phyloP scores from a whole-genome alignment of 495 filamentous ascomycete species.

The Aspergillus homomorphus region DNA sequence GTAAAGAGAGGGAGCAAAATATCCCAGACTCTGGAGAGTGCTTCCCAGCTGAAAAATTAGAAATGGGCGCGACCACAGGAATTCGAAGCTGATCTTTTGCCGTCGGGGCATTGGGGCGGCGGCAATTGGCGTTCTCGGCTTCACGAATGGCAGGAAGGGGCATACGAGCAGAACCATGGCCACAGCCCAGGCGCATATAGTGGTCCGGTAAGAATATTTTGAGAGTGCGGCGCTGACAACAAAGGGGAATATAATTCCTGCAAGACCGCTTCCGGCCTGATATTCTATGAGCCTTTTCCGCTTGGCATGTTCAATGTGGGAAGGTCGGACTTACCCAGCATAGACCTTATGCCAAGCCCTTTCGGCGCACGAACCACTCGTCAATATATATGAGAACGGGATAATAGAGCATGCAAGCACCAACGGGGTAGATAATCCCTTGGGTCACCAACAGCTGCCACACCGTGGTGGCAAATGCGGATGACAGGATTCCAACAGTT shows the following conservation, averaged over 20 bases:
- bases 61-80: conserved; percentile 46
- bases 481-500: conserved; percentile 35
- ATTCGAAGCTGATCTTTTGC: conserved; percentile 35
- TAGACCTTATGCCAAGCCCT: conserved; percentile 49
- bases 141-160: conserved; percentile 54
- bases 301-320: too few relatives aligned
- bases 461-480: conserved; percentile 44
- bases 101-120: conserved; percentile 8
- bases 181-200: conserved; percentile 45
- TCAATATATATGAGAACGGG: conserved; percentile 49
- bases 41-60: conserved; percentile 51
- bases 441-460: conserved; percentile 49
- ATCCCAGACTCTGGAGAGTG: conserved; percentile 55
- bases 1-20: conserved; percentile 57
- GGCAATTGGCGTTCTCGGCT: conserved; percentile 51
- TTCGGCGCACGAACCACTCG: conserved; percentile 52
- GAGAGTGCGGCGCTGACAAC: conserved; percentile 46
- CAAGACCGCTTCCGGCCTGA: conserved; percentile 41
- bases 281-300: too few relatives aligned
- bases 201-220: conserved; percentile 49
- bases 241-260: conserved; percentile 45
- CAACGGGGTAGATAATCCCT: conserved; percentile 49
- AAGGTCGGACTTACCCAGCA: too few relatives aligned
- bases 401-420: conserved; percentile 42
- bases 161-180: conserved; percentile 41